Evolutionary conservation across 1,139 yeast genomes (phyloP).

Genomic region (Hemisphaericaspora subhashii): DNA sequence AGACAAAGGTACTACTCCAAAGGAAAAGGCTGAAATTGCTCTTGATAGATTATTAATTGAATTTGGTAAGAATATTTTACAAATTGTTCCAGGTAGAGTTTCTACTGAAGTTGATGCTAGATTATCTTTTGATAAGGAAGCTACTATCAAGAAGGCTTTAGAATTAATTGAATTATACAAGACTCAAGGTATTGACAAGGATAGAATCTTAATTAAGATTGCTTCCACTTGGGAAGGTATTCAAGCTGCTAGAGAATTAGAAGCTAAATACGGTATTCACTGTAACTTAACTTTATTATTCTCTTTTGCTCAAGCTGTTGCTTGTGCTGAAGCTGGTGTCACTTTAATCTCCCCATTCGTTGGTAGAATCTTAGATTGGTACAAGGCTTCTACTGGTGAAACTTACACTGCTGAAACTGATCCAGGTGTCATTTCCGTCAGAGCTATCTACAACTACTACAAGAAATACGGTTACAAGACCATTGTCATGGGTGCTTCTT

Average conservation of each 20-base stretch:
- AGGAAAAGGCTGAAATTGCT: conserved; percentile 64
- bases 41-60: conserved; percentile 92
- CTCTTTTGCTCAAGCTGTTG: conserved; percentile 96
- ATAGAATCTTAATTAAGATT: conserved; percentile 89
- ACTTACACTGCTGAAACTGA: conserved; percentile 77
- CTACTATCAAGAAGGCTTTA: conserved; percentile 87
- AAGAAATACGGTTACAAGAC: conserved; percentile 95
- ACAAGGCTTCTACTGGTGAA: conserved; percentile 92
- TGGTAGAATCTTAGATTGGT: conserved; percentile 99
- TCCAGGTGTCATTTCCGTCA: conserved; percentile 96
- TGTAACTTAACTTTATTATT: conserved; percentile 93
- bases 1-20: conserved; percentile 51
- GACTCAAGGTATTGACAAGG: conserved; percentile 79
- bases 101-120: conserved; percentile 99
- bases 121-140: conserved; percentile 91
- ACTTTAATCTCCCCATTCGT: conserved; percentile 98
- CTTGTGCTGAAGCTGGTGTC: conserved; percentile 96
- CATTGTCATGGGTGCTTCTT: conserved; percentile 99
- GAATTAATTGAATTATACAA: conserved; percentile 84
- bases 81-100: conserved; percentile 98
- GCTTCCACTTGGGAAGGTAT: conserved; percentile 99
- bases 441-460: conserved; percentile 91
- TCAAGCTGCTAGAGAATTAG: conserved; percentile 96
- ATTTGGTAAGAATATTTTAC: conserved; percentile 90
- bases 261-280: conserved; percentile 87